phyloP scores from a whole-genome alignment of 352 stramenopile species.

The Globisporangium rhizosaccharum region DNA sequence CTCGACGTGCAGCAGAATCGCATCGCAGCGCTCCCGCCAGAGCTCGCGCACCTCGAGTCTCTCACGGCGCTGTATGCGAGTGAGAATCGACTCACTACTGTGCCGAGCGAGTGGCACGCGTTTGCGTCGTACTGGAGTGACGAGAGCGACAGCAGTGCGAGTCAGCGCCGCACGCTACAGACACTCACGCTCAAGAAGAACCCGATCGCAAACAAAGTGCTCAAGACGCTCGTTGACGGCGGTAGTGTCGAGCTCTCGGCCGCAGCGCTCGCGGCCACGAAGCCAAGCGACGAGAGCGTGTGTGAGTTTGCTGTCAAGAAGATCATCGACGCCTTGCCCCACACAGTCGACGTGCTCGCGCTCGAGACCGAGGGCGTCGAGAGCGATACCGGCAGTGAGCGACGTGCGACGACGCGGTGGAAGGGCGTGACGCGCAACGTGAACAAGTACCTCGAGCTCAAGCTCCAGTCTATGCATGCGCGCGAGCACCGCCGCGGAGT shows the following conservation, averaged over 20 bases:
- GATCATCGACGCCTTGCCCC: conserved; percentile 37
- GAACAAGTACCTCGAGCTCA: conserved; percentile 32
- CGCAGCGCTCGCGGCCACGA: conserved; percentile 2
- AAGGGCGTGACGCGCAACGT: conserved; percentile 43
- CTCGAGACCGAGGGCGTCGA: conserved; percentile 2
- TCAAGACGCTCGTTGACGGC: conserved; percentile 34
- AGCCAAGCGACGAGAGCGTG: conserved; percentile 16
- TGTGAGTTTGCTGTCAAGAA: conserved; percentile 50
- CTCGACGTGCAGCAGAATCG: conserved; percentile 52
- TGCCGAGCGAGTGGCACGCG: conserved; percentile 44
- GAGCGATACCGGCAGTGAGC: conserved; percentile 4
- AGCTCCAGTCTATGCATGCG: conserved; percentile 20
- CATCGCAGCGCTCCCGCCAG: conserved; percentile 23
- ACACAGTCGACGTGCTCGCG: conserved; percentile 14
- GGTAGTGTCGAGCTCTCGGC: conserved; percentile 3
- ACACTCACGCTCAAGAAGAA: conserved; percentile 45
- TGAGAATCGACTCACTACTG: conserved; percentile 35
- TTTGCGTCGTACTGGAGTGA: conserved; percentile 24
- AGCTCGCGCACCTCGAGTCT: conserved; percentile 21
- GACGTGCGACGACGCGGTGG: conserved; percentile 17
- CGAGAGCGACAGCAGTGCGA: background rate
- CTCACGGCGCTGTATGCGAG: conserved; percentile 37
- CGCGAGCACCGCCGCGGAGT: background rate
- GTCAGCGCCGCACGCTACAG: conserved; percentile 22
- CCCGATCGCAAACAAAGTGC: conserved; percentile 27